Conservation (phyloP, 2,329 filamentous ascomycete genomes). For the Claviceps humidiphila region DNA sequence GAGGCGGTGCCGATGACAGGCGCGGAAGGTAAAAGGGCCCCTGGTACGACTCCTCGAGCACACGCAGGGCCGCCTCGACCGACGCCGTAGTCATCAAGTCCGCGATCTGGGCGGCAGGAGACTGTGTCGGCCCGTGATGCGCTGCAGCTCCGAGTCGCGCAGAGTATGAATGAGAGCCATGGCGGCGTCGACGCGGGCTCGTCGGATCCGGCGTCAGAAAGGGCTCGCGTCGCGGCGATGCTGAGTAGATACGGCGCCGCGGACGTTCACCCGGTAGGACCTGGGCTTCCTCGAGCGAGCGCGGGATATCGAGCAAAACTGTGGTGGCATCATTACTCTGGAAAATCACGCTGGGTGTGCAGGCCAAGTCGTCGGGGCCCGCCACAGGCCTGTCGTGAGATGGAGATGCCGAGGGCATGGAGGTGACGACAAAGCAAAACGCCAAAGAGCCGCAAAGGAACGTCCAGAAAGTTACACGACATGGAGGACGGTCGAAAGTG, state of each 20-base stretch:
- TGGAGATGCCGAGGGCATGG: not conserved
- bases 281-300: slow-evolving; percentile 56
- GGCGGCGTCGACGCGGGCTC: not conserved
- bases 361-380: not conserved
- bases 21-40: slow-evolving; percentile 38
- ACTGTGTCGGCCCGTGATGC: slow-evolving; percentile 19
- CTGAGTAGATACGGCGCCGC: slow-evolving; percentile 31
- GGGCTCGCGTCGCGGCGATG: slow-evolving; percentile 27
- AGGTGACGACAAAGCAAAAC: not conserved
- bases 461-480: no score
- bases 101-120: slow-evolving; percentile 35
- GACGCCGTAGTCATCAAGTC: slow-evolving; percentile 39
- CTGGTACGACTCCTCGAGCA: slow-evolving; percentile 19
- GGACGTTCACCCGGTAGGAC: slow-evolving; percentile 25
- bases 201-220: slow-evolving; percentile 39
- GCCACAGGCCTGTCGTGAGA: not conserved
- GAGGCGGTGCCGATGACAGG: slow-evolving; percentile 5
- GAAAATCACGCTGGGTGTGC: slow-evolving; percentile 19
- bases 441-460: no score
- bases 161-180: not conserved
- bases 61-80: slow-evolving; percentile 29
- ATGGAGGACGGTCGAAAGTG: no score
- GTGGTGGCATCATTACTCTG: slow-evolving; percentile 27
- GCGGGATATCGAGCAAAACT: slow-evolving; percentile 54
- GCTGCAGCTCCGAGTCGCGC: not conserved